Evolutionary conservation across 2,329 filamentous ascomycete species (phyloP).

Genomic region (Fusarium burgessii): DNA sequence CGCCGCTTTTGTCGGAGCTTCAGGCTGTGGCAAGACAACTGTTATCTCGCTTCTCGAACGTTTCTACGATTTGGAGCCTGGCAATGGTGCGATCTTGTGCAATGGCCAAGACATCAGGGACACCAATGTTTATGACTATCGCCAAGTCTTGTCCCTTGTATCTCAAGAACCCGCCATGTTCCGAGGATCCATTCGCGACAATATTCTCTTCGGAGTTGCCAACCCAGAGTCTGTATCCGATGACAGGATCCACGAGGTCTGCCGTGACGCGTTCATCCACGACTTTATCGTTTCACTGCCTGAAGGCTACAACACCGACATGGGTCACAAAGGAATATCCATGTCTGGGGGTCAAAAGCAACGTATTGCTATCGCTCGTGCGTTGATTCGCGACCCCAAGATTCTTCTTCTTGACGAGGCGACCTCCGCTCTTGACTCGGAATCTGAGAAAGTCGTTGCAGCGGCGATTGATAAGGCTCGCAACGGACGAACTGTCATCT

Average conservation of each 20-base stretch:
- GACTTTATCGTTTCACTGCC: constrained; percentile 77
- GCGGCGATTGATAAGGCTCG: constrained; percentile 74
- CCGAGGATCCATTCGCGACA: constrained; percentile 76
- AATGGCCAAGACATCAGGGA: constrained; percentile 69
- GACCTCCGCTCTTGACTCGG: constrained; percentile 72
- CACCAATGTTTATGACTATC: constrained; percentile 71
- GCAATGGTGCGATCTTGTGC: constrained; percentile 70
- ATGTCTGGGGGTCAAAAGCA: constrained; percentile 79
- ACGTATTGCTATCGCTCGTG: constrained; percentile 75
- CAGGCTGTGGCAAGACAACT: constrained; percentile 79
- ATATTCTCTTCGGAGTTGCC: constrained; percentile 72
- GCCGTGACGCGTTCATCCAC: constrained; percentile 74
- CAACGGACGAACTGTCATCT: constrained; percentile 73
- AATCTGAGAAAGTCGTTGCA: constrained; percentile 71
- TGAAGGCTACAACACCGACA: constrained; percentile 74
- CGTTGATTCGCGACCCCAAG: constrained; percentile 71
- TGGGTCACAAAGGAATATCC: constrained; percentile 74
- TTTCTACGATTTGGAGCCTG: constrained; percentile 73
- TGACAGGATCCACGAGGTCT: constrained; percentile 65
- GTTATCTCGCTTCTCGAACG: constrained; percentile 73
- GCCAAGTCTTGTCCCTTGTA: constrained; percentile 74
- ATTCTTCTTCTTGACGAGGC: constrained; percentile 79
- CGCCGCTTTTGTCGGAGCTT: constrained; percentile 76
- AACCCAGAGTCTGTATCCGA: constrained; percentile 64
- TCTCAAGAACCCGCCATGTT: constrained; percentile 81